These are phyloP conservation scores for Sporothrix brunneoviolacea DNA, from an alignment of 2,329 filamentous ascomycete genomes.

Conservation along the genomic window DNA sequence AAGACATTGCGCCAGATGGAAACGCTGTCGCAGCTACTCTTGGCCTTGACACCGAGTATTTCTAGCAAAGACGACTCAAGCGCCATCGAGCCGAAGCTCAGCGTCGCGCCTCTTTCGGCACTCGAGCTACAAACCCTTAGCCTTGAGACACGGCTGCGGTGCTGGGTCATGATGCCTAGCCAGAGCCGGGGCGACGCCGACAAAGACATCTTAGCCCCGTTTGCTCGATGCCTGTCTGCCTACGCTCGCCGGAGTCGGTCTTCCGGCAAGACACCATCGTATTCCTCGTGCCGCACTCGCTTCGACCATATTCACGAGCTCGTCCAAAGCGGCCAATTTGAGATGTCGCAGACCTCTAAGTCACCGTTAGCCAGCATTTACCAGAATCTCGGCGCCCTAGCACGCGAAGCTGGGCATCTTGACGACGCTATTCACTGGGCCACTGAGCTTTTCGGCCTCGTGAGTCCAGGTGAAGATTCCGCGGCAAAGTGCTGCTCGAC, in stretches of 20 bases:
- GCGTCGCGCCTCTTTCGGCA: slow-evolving; percentile 48
- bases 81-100: slow-evolving; percentile 47
- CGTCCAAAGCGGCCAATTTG: slow-evolving; percentile 25
- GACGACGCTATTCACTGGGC: slow-evolving; percentile 53
- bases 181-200: slow-evolving; percentile 50
- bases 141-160: slow-evolving; percentile 53
- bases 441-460: slow-evolving; percentile 34
- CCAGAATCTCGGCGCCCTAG: slow-evolving; percentile 41
- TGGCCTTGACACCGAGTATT: slow-evolving; percentile 62
- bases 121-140: slow-evolving; percentile 60
- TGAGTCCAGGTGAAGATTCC: slow-evolving; percentile 36
- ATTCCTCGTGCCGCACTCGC: slow-evolving; percentile 31
- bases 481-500: slow-evolving; percentile 45
- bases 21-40: slow-evolving; percentile 54
- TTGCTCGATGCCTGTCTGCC: slow-evolving; percentile 55
- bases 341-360: slow-evolving; percentile 31
- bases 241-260: slow-evolving; percentile 47
- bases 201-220: slow-evolving; percentile 59
- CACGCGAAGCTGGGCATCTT: slow-evolving; percentile 39
- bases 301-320: slow-evolving; percentile 33
- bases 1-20: slow-evolving; percentile 63
- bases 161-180: slow-evolving; percentile 54
- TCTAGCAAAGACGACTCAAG: slow-evolving; percentile 54
- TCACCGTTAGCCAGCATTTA: slow-evolving; percentile 43
- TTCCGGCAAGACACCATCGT: slow-evolving; percentile 27